Conservation (phyloP, 108 stramenopile genomes). For the Epipyxis sp. region DNA sequence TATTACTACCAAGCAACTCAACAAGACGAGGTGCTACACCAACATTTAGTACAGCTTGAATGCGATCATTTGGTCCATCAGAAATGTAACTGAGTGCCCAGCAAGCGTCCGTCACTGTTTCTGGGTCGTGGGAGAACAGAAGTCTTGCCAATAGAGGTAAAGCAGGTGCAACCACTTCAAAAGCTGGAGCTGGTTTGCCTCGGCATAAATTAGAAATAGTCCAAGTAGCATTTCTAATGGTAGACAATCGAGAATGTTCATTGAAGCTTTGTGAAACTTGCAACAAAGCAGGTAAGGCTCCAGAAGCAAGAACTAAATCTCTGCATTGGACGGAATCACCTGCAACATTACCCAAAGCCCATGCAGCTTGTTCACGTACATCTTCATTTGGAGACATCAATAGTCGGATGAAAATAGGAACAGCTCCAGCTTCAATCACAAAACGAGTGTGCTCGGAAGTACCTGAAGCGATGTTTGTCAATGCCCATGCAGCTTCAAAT, state of each 20-base stretch:
- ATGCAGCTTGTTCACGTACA: conserved; percentile 89
- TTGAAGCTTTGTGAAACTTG: conserved; percentile 65
- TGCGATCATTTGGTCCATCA: conserved; percentile 96
- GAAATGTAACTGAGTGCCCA: conserved; percentile 93
- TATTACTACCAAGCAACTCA: conserved; percentile 84
- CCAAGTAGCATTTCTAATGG: conserved; percentile 99
- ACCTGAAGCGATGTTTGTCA: conserved; percentile 97
- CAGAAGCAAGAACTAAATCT: conserved; percentile 78
- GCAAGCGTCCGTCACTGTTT: conserved; percentile 97
- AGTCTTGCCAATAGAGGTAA: conserved; percentile 86
- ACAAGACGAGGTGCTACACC: conserved; percentile 89
- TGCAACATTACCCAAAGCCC: conserved; percentile 98
- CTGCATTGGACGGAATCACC: conserved; percentile 93
- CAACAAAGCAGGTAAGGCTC: conserved; percentile 88
- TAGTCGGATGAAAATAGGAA: conserved; percentile 88
- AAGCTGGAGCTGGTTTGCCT: conserved; percentile 95
- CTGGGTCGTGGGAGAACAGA: conserved; percentile 88
- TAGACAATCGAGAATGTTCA: conserved; percentile 80
- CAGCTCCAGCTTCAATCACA: conserved; percentile 95
- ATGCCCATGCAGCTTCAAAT: conserved; percentile 98
- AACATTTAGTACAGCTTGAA: conserved; percentile 97
- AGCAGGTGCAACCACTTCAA: conserved; percentile 80
- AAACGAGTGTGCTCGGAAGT: conserved; percentile 94
- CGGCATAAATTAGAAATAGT: conserved; percentile 97
- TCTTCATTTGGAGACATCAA: conserved; percentile 87